Conservation (phyloP, 495 filamentous ascomycete species). For the Xylaria flabelliformis region DNA sequence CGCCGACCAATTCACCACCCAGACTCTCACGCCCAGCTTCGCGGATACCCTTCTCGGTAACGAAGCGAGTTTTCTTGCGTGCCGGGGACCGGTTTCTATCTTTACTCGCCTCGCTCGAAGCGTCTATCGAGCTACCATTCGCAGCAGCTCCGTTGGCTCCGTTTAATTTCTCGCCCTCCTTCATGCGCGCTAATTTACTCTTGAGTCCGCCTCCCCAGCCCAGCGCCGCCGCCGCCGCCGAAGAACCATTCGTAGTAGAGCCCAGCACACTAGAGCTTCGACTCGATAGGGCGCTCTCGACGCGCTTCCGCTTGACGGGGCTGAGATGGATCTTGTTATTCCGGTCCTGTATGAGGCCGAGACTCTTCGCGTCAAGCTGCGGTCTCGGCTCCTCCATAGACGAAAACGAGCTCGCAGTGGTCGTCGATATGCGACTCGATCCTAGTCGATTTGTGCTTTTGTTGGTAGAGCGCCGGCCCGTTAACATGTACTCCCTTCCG, state of each 20-base stretch:
- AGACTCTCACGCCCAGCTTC: constrained; percentile 79
- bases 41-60: constrained; percentile 76
- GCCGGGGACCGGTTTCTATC: constrained; percentile 50
- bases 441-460: constrained; percentile 25
- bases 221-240: constrained; percentile 36
- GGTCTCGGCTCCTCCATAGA: constrained; percentile 33
- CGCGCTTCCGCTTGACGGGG: constrained; percentile 74
- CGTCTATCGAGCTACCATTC: constrained; percentile 26
- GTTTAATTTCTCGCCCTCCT: constrained; percentile 56
- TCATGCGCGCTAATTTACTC: constrained; percentile 59
- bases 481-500: constrained; percentile 77
- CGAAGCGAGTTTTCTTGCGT: constrained; percentile 82
- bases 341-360: constrained; percentile 64
- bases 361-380: constrained; percentile 51
- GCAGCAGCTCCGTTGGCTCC: constrained; percentile 36
- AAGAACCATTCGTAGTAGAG: constrained; percentile 20
- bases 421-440: constrained; percentile 21
- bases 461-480: constrained; percentile 25
- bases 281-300: constrained; percentile 46
- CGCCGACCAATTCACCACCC: constrained; percentile 62
- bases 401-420: constrained; percentile 15
- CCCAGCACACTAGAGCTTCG: constrained; percentile 36
- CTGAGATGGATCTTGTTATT: constrained; percentile 68
- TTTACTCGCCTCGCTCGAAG: constrained; percentile 5
- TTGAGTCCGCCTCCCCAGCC: constrained; percentile 58